Percentiles rank a stretch among this genome's conserved stretches.
phyloP scores from a whole-genome alignment of 441 rosid genomes.

The Codiaeum variegatum region DNA sequence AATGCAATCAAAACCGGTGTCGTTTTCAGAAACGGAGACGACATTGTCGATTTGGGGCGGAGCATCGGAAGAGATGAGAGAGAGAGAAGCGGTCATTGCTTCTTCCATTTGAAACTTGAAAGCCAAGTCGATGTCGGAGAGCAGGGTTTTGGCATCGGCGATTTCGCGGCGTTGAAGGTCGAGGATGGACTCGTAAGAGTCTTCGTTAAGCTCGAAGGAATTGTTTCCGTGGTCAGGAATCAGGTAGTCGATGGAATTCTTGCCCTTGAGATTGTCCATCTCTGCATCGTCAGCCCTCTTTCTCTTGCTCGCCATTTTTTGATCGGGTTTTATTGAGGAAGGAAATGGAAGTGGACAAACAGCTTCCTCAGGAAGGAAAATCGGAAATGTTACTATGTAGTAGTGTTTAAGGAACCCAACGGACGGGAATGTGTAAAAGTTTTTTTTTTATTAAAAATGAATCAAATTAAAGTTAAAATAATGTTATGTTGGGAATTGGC shows the following conservation, averaged over 20 bases:
- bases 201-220: slow-evolving; percentile 16
- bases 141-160: slow-evolving; percentile 28
- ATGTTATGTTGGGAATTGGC: too few relatives aligned
- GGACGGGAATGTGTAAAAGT: too few relatives aligned
- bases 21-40: not conserved
- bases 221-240: too few relatives aligned
- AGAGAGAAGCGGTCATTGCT: slow-evolving; percentile 48
- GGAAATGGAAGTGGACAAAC: not conserved
- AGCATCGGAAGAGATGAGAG: slow-evolving; percentile 24
- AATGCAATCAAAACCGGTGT: not conserved
- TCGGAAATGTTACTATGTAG: too few relatives aligned
- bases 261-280: not conserved
- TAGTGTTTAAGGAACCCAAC: too few relatives aligned
- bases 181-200: slow-evolving; percentile 25
- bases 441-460: too few relatives aligned
- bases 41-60: slow-evolving; percentile 14
- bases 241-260: not conserved
- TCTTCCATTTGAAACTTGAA: slow-evolving; percentile 55
- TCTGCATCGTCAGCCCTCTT: not conserved
- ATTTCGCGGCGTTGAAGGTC: slow-evolving; percentile 37
- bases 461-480: too few relatives aligned
- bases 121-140: slow-evolving; percentile 50
- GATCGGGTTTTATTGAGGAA: not conserved
- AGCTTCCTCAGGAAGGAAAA: not conserved
- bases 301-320: not conserved